These are phyloP conservation scores for Puccinellia tenuiflora DNA, from an alignment of 176 grass and related monocot genomes.

Conservation along the genomic window DNA sequence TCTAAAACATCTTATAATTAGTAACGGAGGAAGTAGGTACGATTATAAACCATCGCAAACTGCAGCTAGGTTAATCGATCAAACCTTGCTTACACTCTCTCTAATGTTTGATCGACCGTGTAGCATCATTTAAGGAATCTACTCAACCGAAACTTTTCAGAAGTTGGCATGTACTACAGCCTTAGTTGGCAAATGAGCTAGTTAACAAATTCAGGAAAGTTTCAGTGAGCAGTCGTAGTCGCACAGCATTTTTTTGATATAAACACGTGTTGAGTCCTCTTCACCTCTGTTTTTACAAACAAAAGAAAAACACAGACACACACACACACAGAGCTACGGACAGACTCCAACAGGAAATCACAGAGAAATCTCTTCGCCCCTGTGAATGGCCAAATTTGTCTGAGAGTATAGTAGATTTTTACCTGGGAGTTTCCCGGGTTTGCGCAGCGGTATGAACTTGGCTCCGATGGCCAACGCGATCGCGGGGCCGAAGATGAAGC, in stretches of 20 bases:
- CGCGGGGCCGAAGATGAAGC: constrained; percentile 84
- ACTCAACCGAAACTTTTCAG: background rate
- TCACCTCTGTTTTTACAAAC: background rate
- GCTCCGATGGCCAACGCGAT: constrained; percentile 79
- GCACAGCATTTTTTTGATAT: background rate
- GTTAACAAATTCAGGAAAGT: background rate
- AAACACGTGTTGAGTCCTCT: background rate
- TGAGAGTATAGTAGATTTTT: background rate
- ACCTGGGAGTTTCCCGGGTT: constrained; percentile 96
- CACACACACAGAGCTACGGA: too few species aligned
- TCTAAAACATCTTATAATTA: too few species aligned
- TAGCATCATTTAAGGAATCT: background rate
- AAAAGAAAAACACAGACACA: background rate
- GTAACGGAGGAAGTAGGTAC: too few species aligned
- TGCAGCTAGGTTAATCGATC: background rate
- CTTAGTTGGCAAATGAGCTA: background rate
- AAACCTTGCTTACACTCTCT: background rate
- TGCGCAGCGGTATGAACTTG: constrained; percentile 91
- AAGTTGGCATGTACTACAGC: too few species aligned
- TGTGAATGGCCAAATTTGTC: background rate
- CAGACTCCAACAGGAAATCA: background rate
- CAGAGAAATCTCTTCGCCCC: background rate
- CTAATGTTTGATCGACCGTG: background rate
- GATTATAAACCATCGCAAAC: background rate
- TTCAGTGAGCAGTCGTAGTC: background rate